phyloP scores from a whole-genome alignment of 129 eudicot species.

The Saposhnikovia divaricata region DNA sequence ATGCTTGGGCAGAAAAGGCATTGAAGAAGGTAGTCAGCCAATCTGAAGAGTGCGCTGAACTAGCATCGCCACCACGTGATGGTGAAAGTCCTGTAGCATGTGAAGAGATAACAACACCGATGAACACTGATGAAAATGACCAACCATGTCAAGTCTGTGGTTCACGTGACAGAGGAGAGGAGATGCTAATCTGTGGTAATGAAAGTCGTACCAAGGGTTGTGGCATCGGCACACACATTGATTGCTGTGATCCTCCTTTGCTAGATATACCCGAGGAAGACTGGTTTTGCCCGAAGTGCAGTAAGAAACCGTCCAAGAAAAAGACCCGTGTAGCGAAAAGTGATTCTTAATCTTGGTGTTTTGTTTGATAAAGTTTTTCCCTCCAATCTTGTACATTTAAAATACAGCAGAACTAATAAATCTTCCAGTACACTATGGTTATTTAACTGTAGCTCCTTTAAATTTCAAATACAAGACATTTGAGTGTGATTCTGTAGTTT shows the following conservation, averaged over 20 bases:
- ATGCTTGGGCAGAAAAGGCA: conserved; percentile 80
- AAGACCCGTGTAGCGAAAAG: conserved; percentile 18
- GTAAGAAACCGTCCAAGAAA: conserved; percentile 23
- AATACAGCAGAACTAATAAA: not conserved
- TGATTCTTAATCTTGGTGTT: not conserved
- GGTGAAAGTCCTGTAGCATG: conserved; percentile 15
- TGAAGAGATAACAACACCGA: conserved; percentile 16
- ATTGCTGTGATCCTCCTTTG: conserved; percentile 84
- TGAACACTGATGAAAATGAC: conserved; percentile 25
- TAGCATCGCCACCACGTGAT: conserved; percentile 19
- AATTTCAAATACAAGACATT: not conserved
- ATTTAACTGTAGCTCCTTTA: not conserved
- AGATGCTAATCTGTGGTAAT: conserved; percentile 76
- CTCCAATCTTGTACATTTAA: conserved; percentile 2
- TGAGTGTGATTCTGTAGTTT: not conserved
- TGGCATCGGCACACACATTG: conserved; percentile 65
- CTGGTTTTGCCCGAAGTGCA: conserved; percentile 67
- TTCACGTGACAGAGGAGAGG: conserved; percentile 67
- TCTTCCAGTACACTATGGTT: not conserved
- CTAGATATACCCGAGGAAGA: conserved; percentile 61
- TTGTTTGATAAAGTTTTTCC: not conserved
- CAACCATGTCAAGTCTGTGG: conserved; percentile 66
- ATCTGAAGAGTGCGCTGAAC: conserved; percentile 26
- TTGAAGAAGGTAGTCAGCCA: conserved; percentile 33
- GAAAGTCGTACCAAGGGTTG: conserved; percentile 66